Evolutionary conservation across 2,329 filamentous ascomycete genomes (phyloP).

Genomic region (Tolypocladium ophioglossoides): DNA sequence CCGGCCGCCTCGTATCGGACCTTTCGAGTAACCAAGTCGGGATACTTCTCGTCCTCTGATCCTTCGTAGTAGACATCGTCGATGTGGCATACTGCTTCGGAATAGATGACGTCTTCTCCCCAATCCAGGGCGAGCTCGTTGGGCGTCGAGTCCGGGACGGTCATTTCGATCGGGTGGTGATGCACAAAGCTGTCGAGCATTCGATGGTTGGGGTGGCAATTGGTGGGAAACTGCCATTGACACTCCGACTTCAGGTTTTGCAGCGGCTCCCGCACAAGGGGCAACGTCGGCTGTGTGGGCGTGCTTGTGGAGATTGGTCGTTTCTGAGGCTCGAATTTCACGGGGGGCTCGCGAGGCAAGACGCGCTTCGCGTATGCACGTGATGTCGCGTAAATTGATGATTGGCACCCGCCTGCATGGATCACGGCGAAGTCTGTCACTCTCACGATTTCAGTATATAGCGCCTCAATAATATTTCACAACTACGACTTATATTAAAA

Average conservation of each 20-base stretch:
- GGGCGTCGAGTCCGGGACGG: slow-evolving; percentile 9
- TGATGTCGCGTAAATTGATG: slow-evolving; percentile 23
- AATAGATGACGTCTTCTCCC: slow-evolving; percentile 31
- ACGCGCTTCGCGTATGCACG: slow-evolving; percentile 24
- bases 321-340: neutral
- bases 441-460: neutral
- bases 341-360: slow-evolving; percentile 1
- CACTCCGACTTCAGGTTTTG: neutral
- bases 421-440: neutral
- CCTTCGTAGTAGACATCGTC: slow-evolving; percentile 42
- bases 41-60: slow-evolving; percentile 47
- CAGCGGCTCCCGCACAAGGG: neutral
- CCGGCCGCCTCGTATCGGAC: slow-evolving; percentile 50
- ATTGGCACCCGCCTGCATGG: neutral
- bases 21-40: slow-evolving; percentile 32
- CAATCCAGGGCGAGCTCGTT: slow-evolving; percentile 6
- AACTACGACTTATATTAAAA: neutral
- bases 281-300: neutral
- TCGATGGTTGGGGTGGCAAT: neutral
- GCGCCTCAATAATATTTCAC: no score
- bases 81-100: slow-evolving; percentile 27
- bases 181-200: neutral
- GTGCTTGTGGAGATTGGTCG: neutral
- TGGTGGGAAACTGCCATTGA: neutral
- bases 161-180: slow-evolving; percentile 2